Conservation (phyloP, 2,329 filamentous ascomycete species). For the Thyridium curvatum region DNA sequence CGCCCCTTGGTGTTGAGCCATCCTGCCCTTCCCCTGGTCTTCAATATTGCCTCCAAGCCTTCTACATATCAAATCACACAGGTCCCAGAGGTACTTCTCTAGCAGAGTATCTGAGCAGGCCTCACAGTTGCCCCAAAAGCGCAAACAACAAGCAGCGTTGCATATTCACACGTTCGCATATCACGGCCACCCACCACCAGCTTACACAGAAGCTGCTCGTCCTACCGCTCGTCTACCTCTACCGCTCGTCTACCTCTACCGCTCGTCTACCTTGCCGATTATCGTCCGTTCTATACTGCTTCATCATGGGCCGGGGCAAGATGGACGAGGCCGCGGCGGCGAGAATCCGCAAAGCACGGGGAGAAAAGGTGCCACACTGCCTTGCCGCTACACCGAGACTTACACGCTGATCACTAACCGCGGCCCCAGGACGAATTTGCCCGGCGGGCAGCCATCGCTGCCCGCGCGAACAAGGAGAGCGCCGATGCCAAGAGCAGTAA, state of each 20-base stretch:
- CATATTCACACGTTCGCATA: background rate
- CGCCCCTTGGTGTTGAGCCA: too few species aligned
- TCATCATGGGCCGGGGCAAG: conserved; percentile 25
- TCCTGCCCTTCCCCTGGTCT: background rate
- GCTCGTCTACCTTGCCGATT: background rate
- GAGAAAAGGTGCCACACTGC: conserved; percentile 24
- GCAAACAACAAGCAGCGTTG: background rate
- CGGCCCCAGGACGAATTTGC: conserved; percentile 25
- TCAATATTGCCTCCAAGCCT: background rate
- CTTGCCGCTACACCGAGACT: background rate
- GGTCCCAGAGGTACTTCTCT: too few species aligned
- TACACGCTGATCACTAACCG: conserved; percentile 2
- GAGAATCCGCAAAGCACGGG: conserved; percentile 33
- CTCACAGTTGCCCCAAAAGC: too few species aligned
- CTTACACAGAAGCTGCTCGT: background rate
- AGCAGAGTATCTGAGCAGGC: too few species aligned
- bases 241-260: too few species aligned
- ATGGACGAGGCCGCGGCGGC: conserved; percentile 36
- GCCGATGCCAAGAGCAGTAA: conserved; percentile 10
- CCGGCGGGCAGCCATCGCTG: conserved; percentile 25
- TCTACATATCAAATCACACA: too few species aligned
- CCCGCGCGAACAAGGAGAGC: conserved; percentile 21
- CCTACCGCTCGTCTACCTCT: too few species aligned
- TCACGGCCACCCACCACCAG: background rate
- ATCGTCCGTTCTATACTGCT: too few species aligned